These are phyloP conservation scores for Globisporangium iwayamae DNA, from an alignment of 352 stramenopile genomes.

Conservation along the genomic window DNA sequence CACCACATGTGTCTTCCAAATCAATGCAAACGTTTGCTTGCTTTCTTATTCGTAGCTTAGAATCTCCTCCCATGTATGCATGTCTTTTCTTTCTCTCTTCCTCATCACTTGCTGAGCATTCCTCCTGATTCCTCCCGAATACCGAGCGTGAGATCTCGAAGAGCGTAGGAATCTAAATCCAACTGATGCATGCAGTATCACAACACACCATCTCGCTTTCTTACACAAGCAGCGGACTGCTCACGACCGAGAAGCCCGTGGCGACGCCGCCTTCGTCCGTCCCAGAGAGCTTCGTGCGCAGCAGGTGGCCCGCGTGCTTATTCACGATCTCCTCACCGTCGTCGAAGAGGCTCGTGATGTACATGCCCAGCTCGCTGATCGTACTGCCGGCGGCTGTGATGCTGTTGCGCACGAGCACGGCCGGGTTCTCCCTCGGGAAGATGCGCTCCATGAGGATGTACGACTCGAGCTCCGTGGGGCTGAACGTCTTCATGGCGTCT, in stretches of 20 bases:
- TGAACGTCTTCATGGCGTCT: constrained; percentile 77
- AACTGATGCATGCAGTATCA: neutral
- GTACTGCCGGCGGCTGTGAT: constrained; percentile 70
- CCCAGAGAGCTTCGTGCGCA: constrained; percentile 94
- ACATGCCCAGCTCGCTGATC: constrained; percentile 95
- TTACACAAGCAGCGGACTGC: constrained; percentile 83
- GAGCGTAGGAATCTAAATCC: neutral
- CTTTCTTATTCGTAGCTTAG: neutral
- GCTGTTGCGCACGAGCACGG: constrained; percentile 80
- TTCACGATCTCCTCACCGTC: constrained; percentile 88
- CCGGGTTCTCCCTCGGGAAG: constrained; percentile 84
- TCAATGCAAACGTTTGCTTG: neutral
- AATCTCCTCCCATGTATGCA: neutral
- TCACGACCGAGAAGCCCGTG: constrained; percentile 92
- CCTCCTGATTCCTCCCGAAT: neutral
- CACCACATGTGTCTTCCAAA: neutral
- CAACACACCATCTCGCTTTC: neutral
- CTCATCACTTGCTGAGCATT: constrained; percentile 1
- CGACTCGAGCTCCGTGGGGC: constrained; percentile 67
- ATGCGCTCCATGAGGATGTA: constrained; percentile 98
- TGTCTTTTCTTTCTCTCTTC: neutral
- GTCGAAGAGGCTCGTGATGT: constrained; percentile 86
- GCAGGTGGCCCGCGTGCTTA: constrained; percentile 92
- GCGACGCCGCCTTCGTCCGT: constrained; percentile 97
- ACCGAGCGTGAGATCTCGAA: constrained; percentile 1